Base-by-base conservation (phyloP, 495 filamentous ascomycete genomes). In the Penicillium cosmopolitanum region DNA sequence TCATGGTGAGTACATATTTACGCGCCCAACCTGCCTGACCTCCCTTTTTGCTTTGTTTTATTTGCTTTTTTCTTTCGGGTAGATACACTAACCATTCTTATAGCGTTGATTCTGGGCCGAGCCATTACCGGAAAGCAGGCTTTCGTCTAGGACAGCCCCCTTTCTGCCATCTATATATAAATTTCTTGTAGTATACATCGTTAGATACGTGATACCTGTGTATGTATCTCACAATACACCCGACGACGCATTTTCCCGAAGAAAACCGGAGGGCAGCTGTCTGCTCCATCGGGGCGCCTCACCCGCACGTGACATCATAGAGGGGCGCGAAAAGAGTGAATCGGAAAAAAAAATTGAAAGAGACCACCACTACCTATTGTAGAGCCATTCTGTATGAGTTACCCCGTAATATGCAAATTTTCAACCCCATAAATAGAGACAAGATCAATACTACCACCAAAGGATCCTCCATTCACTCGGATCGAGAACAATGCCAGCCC, bases 121-220 rank as follows among this genome's bases (percentile, higher is more conserved):
- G 87, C 87, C 25, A 89, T 90, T 54, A 90, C 87, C 0, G 86
- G 87, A 16, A 77, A 87, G 16, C 87, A 90, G 71, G 87, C 87
- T 5, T 90, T 90, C 74, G 83, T 81, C 50, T 88, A 71, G 57
- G n/a, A 19, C 23, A 28, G n/a, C 2, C 48, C 48, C 43, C 9
- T 10, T n/a, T 46, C 9, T 19, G 2, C 43, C 43, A 23, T n/a
- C 36, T 40, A 40, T n/a, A n/a, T 12, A 40, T 40, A 40, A 40
- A 40, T 13, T 40, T 40, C 7, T 9, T 44, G 42, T 44, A 44
- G 42, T 44, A 44, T 44, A 44, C 42, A 44, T 44, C n/a, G 19
- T 31, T 31, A 31, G 28, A 31, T 31, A 31, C 28, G 28, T 31
- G 36, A 38, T 38, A 38, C 15, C 36, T 38, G 12, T 38, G 36